Evolutionary conservation across 164 flowering plant genomes (phyloP).

Genomic region (Umbilicus rupestris): DNA sequence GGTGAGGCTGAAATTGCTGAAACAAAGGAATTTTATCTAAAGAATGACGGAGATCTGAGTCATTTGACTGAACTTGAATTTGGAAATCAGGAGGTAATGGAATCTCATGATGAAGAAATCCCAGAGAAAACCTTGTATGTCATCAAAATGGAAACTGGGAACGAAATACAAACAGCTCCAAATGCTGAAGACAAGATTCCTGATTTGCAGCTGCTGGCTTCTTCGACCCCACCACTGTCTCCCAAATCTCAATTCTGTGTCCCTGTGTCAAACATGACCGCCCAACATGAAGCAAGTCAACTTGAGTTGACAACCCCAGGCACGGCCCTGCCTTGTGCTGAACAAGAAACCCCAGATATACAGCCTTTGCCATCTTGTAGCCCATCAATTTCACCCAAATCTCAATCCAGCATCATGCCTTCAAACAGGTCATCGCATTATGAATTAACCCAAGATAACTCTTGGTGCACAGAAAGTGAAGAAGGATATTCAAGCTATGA

Average conservation of each 20-base stretch:
- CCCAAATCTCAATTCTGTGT: not conserved
- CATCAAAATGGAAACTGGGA: constrained; percentile 25
- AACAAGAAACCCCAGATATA: constrained; percentile 10
- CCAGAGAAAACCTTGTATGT: constrained; percentile 33
- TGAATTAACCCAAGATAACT: constrained; percentile 22
- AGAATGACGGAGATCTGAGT: constrained; percentile 19
- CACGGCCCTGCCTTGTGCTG: constrained; percentile 16
- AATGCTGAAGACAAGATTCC: constrained; percentile 11
- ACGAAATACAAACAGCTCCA: constrained; percentile 5
- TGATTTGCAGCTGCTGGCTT: constrained; percentile 18
- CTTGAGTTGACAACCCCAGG: not conserved
- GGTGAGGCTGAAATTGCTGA: constrained; percentile 9
- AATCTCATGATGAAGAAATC: constrained; percentile 9
- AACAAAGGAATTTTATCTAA: constrained; percentile 22
- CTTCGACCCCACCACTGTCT: not conserved
- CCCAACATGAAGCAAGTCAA: constrained; percentile 12
- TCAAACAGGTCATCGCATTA: constrained; percentile 13
- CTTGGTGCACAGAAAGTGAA: constrained; percentile 18
- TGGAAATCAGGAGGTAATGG: constrained; percentile 19
- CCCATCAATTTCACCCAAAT: constrained; percentile 9
- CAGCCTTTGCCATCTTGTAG: constrained; percentile 11
- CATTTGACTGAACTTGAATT: constrained; percentile 14
- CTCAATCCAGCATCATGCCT: constrained; percentile 12
- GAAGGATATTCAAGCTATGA: constrained; percentile 16
- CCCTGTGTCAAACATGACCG: constrained; percentile 13